These are phyloP conservation scores for Aspergillus versicolor DNA, from an alignment of 2,329 filamentous ascomycete genomes.

Conservation along the genomic window DNA sequence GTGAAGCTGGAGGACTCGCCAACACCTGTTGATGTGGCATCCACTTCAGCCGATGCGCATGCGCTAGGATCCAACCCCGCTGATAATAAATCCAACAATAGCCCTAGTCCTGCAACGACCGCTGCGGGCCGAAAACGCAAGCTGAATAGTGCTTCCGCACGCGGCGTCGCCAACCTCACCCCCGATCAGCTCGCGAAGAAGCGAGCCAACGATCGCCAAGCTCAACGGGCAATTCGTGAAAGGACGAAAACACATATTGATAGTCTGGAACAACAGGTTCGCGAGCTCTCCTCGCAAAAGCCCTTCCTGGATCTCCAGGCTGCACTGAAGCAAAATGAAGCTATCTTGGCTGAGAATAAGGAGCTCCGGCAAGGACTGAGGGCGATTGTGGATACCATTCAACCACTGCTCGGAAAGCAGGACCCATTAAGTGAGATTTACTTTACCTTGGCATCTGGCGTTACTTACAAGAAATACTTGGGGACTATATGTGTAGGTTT, in stretches of 20 bases:
- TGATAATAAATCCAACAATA: conserved; percentile 4
- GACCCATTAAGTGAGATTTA: conserved; percentile 44
- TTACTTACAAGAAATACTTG: not conserved
- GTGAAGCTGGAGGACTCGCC: conserved; percentile 30
- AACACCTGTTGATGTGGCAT: conserved; percentile 20
- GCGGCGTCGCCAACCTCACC: conserved; percentile 83
- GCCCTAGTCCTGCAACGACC: conserved; percentile 16
- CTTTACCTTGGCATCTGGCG: not conserved
- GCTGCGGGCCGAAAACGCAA: conserved; percentile 44
- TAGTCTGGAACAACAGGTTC: conserved; percentile 67
- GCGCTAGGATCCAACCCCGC: conserved; percentile 21
- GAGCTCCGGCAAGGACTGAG: conserved; percentile 71
- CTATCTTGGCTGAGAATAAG: conserved; percentile 74
- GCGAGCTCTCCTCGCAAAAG: conserved; percentile 74
- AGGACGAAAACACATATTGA: conserved; percentile 80
- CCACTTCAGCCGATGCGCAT: conserved; percentile 25
- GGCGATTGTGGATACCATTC: conserved; percentile 58
- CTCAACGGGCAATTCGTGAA: conserved; percentile 80
- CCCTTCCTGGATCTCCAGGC: conserved; percentile 81
- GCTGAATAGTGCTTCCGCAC: conserved; percentile 47
- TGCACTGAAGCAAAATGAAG: conserved; percentile 72
- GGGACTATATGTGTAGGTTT: not conserved
- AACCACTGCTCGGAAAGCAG: conserved; percentile 42
- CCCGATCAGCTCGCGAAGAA: conserved; percentile 87
- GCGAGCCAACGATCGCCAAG: conserved; percentile 85